Base-by-base conservation (phyloP, 1,284 basidiomycete genomes). In the Puccinia triticina region DNA sequence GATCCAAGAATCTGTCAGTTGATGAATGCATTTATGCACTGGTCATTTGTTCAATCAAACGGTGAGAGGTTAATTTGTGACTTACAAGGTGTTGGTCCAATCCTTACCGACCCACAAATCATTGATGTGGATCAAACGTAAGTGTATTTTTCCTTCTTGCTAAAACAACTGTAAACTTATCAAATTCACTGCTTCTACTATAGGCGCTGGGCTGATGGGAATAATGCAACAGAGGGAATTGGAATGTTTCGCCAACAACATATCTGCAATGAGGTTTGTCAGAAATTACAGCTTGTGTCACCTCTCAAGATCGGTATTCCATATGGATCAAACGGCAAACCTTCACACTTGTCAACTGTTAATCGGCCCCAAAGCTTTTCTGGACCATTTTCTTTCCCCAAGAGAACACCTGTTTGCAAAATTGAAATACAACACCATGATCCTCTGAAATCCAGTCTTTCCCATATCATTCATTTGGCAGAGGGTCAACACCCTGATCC, bases 1-100 rank as follows among this genome's bases (percentile, higher is more conserved):
- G 69, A 72, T 50, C 11, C 11, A 18, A 5, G 12, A 10, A 18
- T 50, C 12, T 43, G 16, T 53, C 2, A 46, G n/a, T 53, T 72
- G 21, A 72, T 72, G 46, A 72, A 72, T 50, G 26, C 46, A n/a
- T 72, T 72, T 23, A 72, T n/a, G 2, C 69, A 72, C 40, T 72
- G 69, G 69, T 40, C 69, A 3, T 55, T n/a, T 34, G 18, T 48
- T 8, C 2, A 53, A 50, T 72, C 69, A 50, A 48, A 26, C 2
- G 48, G 69, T 50, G 32, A 53, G 32, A 53, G 46, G 12, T 21
- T 72, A 1, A 55, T 72, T 21, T 53, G 69, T 72, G 69, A 72
- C 43, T 53, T 72, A 29, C 46, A 72, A 72, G 69, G 46, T 0
- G 69, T 72, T 16, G n/a, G 69, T 34, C 48, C 26, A 29, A 53